Percentiles rank a stretch among this genome's conserved stretches.
phyloP scores from a whole-genome alignment of 2,329 filamentous ascomycete genomes.

The Zymoseptoria brevis region DNA sequence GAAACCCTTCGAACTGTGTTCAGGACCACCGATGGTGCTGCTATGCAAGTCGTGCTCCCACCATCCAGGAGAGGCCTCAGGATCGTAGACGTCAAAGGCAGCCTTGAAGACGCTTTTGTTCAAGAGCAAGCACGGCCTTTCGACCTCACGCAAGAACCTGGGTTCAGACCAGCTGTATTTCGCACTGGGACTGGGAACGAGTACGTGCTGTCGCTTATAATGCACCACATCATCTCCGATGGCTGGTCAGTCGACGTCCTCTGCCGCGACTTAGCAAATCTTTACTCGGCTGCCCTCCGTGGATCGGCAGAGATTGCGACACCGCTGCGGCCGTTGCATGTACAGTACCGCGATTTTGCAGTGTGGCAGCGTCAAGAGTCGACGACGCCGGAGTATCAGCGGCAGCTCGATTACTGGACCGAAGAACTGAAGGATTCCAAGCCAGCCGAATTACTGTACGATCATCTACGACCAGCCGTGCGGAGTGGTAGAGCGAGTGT shows the following conservation, averaged over 20 bases:
- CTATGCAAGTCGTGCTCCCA: slow-evolving; percentile 2
- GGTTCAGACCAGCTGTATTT: slow-evolving; percentile 1
- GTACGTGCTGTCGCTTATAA: slow-evolving; percentile 4
- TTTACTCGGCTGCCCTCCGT: slow-evolving; percentile 2
- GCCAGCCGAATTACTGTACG: slow-evolving; percentile 3
- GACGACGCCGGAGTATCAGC: neutral
- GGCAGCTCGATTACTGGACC: slow-evolving; percentile 5
- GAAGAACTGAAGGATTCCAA: slow-evolving; percentile 1
- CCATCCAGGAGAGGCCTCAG: neutral
- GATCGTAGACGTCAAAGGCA: no score
- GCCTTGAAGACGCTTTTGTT: no score
- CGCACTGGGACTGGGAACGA: slow-evolving; percentile 1
- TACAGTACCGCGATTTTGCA: slow-evolving; percentile 5
- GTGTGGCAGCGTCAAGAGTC: neutral
- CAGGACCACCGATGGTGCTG: neutral
- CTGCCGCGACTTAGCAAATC: neutral
- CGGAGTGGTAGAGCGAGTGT: slow-evolving; percentile 1
- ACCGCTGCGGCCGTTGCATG: slow-evolving; percentile 1
- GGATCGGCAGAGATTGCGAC: neutral
- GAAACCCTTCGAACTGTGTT: slow-evolving; percentile 6
- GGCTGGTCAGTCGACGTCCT: slow-evolving; percentile 5
- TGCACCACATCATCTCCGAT: slow-evolving; percentile 9
- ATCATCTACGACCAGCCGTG: slow-evolving; percentile 1
- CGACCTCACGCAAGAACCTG: slow-evolving; percentile 1
- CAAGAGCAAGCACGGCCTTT: slow-evolving; percentile 1